Conservation (phyloP, 2,329 filamentous ascomycete genomes). For the Karstenula rhodostoma region DNA sequence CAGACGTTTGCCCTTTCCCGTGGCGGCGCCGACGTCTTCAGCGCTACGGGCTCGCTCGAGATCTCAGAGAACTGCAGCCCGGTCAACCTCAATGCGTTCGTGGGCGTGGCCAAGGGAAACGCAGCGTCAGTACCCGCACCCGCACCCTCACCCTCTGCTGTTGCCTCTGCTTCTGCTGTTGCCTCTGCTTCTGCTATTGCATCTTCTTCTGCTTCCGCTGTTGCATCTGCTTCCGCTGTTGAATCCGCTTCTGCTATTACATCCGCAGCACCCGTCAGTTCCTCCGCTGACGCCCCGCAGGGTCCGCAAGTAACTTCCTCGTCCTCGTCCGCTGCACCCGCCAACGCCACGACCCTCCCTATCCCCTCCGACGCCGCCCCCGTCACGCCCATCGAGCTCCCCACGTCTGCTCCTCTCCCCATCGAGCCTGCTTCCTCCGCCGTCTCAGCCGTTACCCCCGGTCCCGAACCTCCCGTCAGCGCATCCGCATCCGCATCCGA, state of each 20-base stretch:
- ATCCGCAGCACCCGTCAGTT: no score
- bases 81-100: slow-evolving; percentile 67
- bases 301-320: neutral
- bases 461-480: neutral
- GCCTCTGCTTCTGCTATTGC: neutral
- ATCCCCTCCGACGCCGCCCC: neutral
- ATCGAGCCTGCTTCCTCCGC: neutral
- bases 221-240: neutral
- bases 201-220: neutral
- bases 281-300: slow-evolving; percentile 4
- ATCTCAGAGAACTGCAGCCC: slow-evolving; percentile 60
- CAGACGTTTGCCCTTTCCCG: slow-evolving; percentile 59
- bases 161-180: neutral
- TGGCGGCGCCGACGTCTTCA: slow-evolving; percentile 52
- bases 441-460: neutral
- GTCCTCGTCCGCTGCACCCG: neutral
- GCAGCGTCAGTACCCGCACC: slow-evolving; percentile 21
- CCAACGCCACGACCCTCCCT: neutral
- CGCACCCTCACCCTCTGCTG: neutral
- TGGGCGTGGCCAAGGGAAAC: slow-evolving; percentile 57
- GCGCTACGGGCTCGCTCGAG: slow-evolving; percentile 60
- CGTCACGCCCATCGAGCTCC: neutral
- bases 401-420: neutral
- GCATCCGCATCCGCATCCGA: no score
- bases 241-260: no score